Base-by-base conservation (phyloP, 176 grass and related monocot genomes). In the Musa troglodytarum region DNA sequence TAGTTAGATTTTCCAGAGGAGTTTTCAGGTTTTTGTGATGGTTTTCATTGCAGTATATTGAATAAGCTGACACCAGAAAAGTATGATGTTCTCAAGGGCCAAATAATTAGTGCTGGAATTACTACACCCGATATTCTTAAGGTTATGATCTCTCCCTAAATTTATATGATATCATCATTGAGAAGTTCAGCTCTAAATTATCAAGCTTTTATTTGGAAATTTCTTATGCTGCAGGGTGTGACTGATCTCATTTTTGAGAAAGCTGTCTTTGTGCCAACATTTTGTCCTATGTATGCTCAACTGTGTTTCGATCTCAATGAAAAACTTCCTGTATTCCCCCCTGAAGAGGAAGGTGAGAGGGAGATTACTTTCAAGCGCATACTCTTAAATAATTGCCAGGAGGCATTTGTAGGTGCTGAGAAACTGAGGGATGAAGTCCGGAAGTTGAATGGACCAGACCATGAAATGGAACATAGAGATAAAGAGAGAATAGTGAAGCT, bases 401-500 rank as follows among this genome's bases (percentile, higher is more conserved):
- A 72, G 70, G 67, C 67, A 70, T 70, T 70, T 70, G 67, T 51
- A 70, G 67, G 67, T 70, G 34, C 67, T 50, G 67, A 70, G 13
- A 50, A 70, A 17, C 67, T 70, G 67, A 70, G 67, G 29, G 67
- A 11, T 70, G 67, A 70, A 49, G 1, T 70, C 17, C 28, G 67
- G 51, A 70, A 70, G 34, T 17, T 51, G 34, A 70, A 12, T 9
- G 67, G 67, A 9, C 34, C 67, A 10, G 34, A 70, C 43, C 67
- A 50, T 50, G 34, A 70, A 70, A 70, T 70, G 6, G 67, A 69
- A 49, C 8, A 0, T 50, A 69, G 16, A 7, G 49, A 72, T 23
- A 72, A 72, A 72, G 69, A 72, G 21, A 53, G 69, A 72, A 72
- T 72, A 43, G n/a, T 53, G 69, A 72, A 72, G 50, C 69, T 72